A percentile compares a stretch with the other conserved stretches of the same genome.
Evolutionary conservation across 306 rosid species (phyloP).

Genomic region (Dalbergia cultrata): DNA sequence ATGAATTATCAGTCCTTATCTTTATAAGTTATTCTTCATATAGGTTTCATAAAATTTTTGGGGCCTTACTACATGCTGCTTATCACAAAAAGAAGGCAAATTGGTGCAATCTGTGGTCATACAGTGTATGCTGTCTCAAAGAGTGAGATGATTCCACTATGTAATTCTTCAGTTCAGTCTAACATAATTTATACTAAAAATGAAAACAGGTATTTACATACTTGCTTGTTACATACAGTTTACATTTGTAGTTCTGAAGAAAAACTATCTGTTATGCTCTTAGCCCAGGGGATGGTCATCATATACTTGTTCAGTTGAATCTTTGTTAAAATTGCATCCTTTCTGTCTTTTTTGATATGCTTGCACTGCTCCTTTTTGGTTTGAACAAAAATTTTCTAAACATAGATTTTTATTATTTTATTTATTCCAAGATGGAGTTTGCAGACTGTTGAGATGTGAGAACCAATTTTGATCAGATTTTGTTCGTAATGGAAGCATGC

Average conservation of each 20-base stretch:
- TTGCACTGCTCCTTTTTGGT: no score
- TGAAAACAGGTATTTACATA: conserved; percentile 89
- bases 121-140: conserved; percentile 74
- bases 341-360: neutral
- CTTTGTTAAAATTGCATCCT: conserved; percentile 9
- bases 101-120: conserved; percentile 86
- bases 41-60: conserved; percentile 83
- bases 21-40: conserved; percentile 47
- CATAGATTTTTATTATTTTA: neutral
- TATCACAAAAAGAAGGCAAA: conserved; percentile 85
- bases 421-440: neutral
- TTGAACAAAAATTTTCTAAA: no score
- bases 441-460: neutral
- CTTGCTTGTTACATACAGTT: conserved; percentile 55
- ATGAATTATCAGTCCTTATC: conserved; percentile 20
- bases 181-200: conserved; percentile 61
- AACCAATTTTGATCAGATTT: conserved; percentile 23
- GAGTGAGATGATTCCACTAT: conserved; percentile 83
- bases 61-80: conserved; percentile 92
- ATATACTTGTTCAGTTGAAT: neutral
- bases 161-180: conserved; percentile 68
- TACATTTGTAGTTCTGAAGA: conserved; percentile 53
- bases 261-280: conserved; percentile 42
- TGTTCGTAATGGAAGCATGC: conserved; percentile 16
- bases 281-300: conserved; percentile 13